phyloP scores from a whole-genome alignment of 495 filamentous ascomycete species.

The Penicillium coffeae region DNA sequence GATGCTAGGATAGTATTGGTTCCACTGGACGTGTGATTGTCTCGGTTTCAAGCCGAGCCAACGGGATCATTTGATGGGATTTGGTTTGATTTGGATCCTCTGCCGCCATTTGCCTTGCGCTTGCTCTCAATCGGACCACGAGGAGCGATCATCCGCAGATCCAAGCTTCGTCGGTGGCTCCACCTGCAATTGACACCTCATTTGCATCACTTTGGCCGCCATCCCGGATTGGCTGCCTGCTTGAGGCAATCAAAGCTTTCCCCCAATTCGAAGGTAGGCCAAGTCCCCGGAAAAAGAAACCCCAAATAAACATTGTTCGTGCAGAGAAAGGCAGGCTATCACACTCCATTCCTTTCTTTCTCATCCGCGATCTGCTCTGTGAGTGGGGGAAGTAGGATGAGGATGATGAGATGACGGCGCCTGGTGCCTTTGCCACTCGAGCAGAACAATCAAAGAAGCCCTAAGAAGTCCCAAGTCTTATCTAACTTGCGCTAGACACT shows the following conservation, averaged over 20 bases:
- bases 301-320: background rate
- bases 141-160: constrained; percentile 23
- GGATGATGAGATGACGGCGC: background rate
- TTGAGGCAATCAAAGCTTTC: constrained; percentile 25
- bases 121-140: constrained; percentile 14
- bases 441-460: background rate
- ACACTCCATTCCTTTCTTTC: background rate
- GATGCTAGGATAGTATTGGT: too few relatives aligned
- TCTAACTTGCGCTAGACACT: background rate
- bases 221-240: constrained; percentile 31
- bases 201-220: constrained; percentile 28
- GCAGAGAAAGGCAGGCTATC: background rate
- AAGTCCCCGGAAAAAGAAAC: background rate
- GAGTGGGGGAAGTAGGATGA: background rate
- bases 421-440: background rate
- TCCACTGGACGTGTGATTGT: background rate
- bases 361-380: background rate
- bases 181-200: constrained; percentile 29
- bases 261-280: background rate
- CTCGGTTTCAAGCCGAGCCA: background rate
- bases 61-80: background rate
- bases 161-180: constrained; percentile 21
- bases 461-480: background rate
- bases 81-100: background rate
- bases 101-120: background rate